A percentile compares a stretch with the other conserved stretches of the same genome.
Evolutionary conservation across 768 basidiomycete genomes (phyloP).

Genomic region (Suillus occidentalis): DNA sequence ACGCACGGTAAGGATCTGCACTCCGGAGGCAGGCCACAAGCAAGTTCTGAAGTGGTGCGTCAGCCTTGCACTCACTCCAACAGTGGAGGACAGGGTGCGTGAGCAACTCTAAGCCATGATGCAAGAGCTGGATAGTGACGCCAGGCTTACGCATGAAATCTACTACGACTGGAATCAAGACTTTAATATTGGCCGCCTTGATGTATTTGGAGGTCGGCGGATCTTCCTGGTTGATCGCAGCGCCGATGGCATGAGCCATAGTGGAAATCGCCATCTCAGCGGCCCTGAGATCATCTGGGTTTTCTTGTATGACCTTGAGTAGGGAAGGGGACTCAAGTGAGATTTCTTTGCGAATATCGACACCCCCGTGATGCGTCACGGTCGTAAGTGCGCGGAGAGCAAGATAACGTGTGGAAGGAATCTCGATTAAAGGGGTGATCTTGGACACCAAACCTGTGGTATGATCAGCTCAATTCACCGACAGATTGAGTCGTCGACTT

Average conservation of each 20-base stretch:
- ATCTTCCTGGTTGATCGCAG: constrained; percentile 43
- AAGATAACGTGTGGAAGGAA: constrained; percentile 47
- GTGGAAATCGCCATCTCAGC: constrained; percentile 52
- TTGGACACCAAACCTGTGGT: constrained; percentile 53
- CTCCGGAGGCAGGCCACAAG: constrained; percentile 57
- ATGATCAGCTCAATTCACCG: constrained; percentile 1
- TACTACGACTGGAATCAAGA: constrained; percentile 44
- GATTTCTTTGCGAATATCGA: constrained; percentile 48
- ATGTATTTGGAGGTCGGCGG: constrained; percentile 37
- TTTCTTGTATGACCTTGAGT: constrained; percentile 45
- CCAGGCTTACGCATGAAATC: constrained; percentile 45
- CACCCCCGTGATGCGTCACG: constrained; percentile 63
- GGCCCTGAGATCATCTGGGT: constrained; percentile 49
- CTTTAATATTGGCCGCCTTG: constrained; percentile 42
- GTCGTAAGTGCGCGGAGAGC: constrained; percentile 56
- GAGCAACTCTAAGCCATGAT: constrained; percentile 53
- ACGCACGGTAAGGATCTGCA: constrained; percentile 52
- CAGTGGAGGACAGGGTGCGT: constrained; percentile 44
- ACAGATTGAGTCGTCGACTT: neutral
- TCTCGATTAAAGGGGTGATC: constrained; percentile 53
- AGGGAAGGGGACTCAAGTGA: constrained; percentile 43
- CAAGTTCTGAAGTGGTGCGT: constrained; percentile 46
- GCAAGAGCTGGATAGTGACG: constrained; percentile 42
- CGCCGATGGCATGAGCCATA: constrained; percentile 50
- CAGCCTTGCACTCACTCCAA: constrained; percentile 42